These are phyloP conservation scores for Oropetium thomaeum DNA, from an alignment of 176 grass and related monocot species.

Conservation along the genomic window DNA sequence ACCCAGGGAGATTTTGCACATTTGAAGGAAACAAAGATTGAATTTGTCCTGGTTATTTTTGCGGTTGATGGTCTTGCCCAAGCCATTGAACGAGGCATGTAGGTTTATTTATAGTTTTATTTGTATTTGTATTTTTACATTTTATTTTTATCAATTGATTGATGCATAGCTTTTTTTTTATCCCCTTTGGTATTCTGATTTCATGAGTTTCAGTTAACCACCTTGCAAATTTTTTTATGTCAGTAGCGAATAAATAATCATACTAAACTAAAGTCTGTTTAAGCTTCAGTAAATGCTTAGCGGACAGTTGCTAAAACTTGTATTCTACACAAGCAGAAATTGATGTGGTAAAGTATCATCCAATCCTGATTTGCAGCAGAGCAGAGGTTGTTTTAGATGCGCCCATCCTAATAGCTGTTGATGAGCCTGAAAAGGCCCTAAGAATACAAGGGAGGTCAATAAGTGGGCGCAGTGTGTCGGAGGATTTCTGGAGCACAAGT, in stretches of 20 bases:
- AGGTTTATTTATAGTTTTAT: no score
- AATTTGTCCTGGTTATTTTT: neutral
- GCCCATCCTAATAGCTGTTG: conserved; percentile 78
- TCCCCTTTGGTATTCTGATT: no score
- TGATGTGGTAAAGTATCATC: conserved; percentile 15
- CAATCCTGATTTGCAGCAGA: conserved; percentile 86
- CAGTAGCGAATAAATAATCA: no score
- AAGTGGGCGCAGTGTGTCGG: conserved; percentile 50
- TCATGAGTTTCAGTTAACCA: no score
- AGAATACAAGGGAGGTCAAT: conserved; percentile 78
- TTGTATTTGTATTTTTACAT: neutral
- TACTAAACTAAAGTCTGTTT: no score
- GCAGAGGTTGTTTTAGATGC: conserved; percentile 96
- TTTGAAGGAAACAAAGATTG: neutral
- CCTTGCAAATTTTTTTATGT: no score
- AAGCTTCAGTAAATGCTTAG: no score
- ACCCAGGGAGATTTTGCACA: neutral
- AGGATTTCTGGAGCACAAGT: conserved; percentile 97
- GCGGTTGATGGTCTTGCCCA: neutral
- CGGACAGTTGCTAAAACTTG: no score
- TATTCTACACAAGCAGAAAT: neutral
- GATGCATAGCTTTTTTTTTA: no score
- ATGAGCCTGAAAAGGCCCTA: conserved; percentile 88
- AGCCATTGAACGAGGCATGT: neutral
- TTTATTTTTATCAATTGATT: no score